Evolutionary conservation across 768 basidiomycete species (phyloP), one percentile per base, ranked within the genome.

Genomic region (Trametes elegans): DNA sequence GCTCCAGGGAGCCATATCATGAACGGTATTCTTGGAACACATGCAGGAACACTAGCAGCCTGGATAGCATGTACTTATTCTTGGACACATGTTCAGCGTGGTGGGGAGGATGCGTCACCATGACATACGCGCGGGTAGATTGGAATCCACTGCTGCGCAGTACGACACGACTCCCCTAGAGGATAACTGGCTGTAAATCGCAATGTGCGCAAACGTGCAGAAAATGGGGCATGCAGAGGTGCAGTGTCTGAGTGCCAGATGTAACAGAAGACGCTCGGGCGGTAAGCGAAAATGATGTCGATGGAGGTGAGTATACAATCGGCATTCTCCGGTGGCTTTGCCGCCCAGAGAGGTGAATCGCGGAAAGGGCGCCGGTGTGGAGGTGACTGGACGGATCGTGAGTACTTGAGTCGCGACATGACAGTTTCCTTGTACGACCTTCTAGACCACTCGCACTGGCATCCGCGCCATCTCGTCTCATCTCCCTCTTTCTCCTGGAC

Each of bases 401-500:
- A n/a, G n/a, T 6, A 19, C 9, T 6, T 13, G 2, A 13, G 5
- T 7, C 32, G 34, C 13, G 43, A 35, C 31, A 49, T 50, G 55
- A 27, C 26, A 51, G n/a, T 44, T 45, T 38, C 43, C 48, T 56
- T 44, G 21, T 10, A 16, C 48, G 44, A 47, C 26, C 26, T 45
- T 16, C 40, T 28, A 13, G 41, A 45, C 3, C 23, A 28, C 44
- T 54, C 44, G 53, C 36, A n/a, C n/a, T n/a, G n/a, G n/a, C n/a
- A 35, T 21, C 23, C 46, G 26, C 41, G 13, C 41, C 21, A 11
- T 19, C 41, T 32, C 31, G 39, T 16, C 16, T 21, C 31, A 0
- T n/a, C 26, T n/a, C 6, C 44, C 1, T 35, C 56, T 7, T 29
- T 45, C 38, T 7, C 49, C 28, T 57, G 56, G 56, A 48, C 56